phyloP scores from a whole-genome alignment of 306 rosid species.

The Quercus glauca region DNA sequence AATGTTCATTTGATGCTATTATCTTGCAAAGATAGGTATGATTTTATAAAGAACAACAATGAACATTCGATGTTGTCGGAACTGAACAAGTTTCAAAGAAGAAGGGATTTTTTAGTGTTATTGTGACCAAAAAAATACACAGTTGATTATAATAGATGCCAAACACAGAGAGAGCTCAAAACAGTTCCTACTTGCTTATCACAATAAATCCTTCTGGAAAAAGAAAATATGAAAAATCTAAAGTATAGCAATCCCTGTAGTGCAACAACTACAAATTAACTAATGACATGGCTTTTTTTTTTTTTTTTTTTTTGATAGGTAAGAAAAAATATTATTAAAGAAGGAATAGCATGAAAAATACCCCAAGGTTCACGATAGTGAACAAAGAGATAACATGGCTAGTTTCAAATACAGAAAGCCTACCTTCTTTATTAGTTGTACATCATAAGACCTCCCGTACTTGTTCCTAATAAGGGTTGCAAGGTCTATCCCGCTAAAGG shows the following conservation, averaged over 20 bases:
- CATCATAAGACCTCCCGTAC: slow-evolving; percentile 94
- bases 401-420: slow-evolving; percentile 5
- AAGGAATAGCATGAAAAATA: no score
- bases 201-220: neutral
- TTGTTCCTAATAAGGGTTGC: slow-evolving; percentile 92
- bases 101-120: neutral
- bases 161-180: neutral
- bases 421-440: slow-evolving; percentile 92
- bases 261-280: neutral
- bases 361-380: no score
- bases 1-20: neutral
- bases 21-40: neutral
- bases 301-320: no score
- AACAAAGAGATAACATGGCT: neutral
- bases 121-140: no score
- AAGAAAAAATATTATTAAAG: no score
- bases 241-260: neutral
- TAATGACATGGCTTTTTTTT: no score
- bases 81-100: neutral
- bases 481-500: slow-evolving; percentile 84
- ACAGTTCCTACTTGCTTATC: neutral
- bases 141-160: no score
- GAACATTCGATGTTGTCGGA: neutral
- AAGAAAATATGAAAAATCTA: neutral
- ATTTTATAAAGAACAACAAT: neutral